Base-by-base conservation (phyloP, 192 early-diverging fungal genomes). In the Umbelopsis sp. region DNA sequence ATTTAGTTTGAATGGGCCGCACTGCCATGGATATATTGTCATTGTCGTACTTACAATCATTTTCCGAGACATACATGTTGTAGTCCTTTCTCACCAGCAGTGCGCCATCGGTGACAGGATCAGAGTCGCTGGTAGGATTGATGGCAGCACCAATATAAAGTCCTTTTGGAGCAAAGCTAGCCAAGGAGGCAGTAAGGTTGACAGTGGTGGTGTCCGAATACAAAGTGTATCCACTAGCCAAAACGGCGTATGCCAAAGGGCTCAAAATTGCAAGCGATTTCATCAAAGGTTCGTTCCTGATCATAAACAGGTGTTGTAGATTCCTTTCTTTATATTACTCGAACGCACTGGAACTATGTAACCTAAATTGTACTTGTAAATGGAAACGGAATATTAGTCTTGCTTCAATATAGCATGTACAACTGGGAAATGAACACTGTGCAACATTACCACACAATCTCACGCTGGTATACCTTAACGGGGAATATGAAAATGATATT, bases 21-120 rank as follows among this genome's bases (percentile, higher is more conserved):
- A n/a, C n/a, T n/a, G n/a, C n/a, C n/a, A n/a, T n/a, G n/a, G n/a
- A n/a, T n/a, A n/a, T n/a, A n/a, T n/a, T n/a, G n/a, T n/a, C n/a
- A n/a, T n/a, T 21, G 16, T 16, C 0, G 47, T 21, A 68, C 44
- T 68, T 68, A 43, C 66, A 68, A 10, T 68, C 34, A 21, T 68
- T 68, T 24, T 68, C 66, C 16, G 66, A 8, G 44, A 68, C 66
- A 43, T 31, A 68, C 29, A 68, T 38, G 38, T 68, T 68, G 38
- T 68, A 68, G 22, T 68, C 66, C 22, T 68, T 68, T 26, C 66
- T 32, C 5, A 17, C 24, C 0, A 45, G 24, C 24, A 68, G 36
- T 22, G 44, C 44, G n/a, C 10, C 1, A 25, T 68, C 38, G 14
- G 41, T 43, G 14, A 21, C 36, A 21, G 29, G 29, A 43, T 68